These are phyloP conservation scores for Vicia villosa DNA, from an alignment of 306 rosid genomes.

Conservation along the genomic window DNA sequence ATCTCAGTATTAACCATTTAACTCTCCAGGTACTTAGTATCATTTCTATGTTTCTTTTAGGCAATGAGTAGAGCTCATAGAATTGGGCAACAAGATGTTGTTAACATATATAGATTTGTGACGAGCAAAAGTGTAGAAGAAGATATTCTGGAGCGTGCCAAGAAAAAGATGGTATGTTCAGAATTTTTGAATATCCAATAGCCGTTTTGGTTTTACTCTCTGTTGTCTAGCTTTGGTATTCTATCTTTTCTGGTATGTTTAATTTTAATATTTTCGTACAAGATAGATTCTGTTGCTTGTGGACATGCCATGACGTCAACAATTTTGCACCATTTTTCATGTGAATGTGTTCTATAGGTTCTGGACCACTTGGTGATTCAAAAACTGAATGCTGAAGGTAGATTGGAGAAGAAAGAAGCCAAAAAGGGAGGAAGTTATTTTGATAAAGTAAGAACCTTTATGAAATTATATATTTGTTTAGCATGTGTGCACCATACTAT, in stretches of 20 bases:
- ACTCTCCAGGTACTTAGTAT: conserved; percentile 20
- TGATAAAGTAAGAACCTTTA: conserved; percentile 77
- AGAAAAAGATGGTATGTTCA: conserved; percentile 87
- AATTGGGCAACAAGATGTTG: conserved; percentile 98
- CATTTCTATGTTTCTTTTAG: conserved; percentile 42
- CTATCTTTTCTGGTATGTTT: background rate
- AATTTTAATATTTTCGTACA: background rate
- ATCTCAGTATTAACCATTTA: conserved; percentile 6
- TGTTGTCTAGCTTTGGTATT: background rate
- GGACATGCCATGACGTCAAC: conserved; percentile 12
- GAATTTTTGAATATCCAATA: conserved; percentile 17
- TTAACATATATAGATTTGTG: conserved; percentile 96
- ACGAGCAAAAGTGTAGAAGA: conserved; percentile 99
- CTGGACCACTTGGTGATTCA: conserved; percentile 99
- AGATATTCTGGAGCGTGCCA: conserved; percentile 98
- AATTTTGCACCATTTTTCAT: conserved; percentile 32
- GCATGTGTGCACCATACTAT: conserved; percentile 14
- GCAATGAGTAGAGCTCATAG: conserved; percentile 99
- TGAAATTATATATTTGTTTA: conserved; percentile 22
- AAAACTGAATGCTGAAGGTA: conserved; percentile 97
- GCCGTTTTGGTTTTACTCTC: background rate
- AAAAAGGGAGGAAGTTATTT: conserved; percentile 87
- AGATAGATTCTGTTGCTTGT: conserved; percentile 11
- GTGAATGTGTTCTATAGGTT: conserved; percentile 63
- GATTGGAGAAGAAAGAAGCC: conserved; percentile 95